Evolutionary conservation across 164 flowering plant species (phyloP), one percentile per base, ranked within the genome.

Genomic region (Macadamia tetraphylla): DNA sequence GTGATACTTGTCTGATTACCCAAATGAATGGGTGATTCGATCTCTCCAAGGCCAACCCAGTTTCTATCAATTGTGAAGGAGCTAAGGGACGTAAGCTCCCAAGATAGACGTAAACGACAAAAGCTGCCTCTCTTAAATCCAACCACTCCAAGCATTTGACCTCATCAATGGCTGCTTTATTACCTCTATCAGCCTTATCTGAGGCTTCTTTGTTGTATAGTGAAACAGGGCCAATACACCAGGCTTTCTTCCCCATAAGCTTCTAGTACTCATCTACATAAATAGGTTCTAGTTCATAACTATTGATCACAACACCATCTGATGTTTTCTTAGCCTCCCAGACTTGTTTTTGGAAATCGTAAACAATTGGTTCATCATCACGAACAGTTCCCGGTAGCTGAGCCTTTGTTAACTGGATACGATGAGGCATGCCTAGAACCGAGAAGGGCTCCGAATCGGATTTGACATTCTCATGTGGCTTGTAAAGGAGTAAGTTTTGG

Each of bases 161-260:
- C 23, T 73, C 71, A 63, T 76, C 79, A 18, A 80, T 70, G 17
- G 80, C 61, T 5, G 76, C 62, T 51, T 72, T 73, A 12, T 74
- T 75, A 6, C 84, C 83, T 52, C 84, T 74, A 55, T 84, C 77
- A 2, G 66, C 73, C 70, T 73, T 79, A n/a, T 86, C 88, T 29
- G 43, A 8, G 0, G 11, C 29, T 1, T 42, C 62, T 31, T 73
- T 69, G 76, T 83, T 85, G 67, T 74, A 71, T 0, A 74, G 32
- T 0, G 88, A 84, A 49, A 84, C 79, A 0, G 88, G 90, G 5
- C 88, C 90, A 7, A 86, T 46, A 31, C 82, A 73, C 88, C 90
- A 86, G 1, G 74, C 66, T 43, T 80, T 80, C 6, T 65, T 69
- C 1, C 66, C 55, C 17, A n/a, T 75, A 1, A 56, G 74, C 68